phyloP scores from a whole-genome alignment of 2,329 filamentous ascomycete genomes.

The Trichophyton equinum region DNA sequence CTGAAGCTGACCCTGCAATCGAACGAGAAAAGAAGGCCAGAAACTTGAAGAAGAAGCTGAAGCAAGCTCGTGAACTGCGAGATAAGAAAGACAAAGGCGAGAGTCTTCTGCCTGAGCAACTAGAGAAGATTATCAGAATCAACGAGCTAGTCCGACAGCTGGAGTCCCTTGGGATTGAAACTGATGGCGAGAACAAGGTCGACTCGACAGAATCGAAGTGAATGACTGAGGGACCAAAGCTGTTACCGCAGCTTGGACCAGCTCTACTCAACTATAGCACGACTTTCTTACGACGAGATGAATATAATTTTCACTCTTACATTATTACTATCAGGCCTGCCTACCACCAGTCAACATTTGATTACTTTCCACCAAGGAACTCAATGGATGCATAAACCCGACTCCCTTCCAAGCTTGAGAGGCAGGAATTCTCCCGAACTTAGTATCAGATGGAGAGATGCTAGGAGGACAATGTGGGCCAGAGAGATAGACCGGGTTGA shows the following conservation, averaged over 20 bases:
- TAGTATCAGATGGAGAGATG: neutral
- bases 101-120: slow-evolving; percentile 76
- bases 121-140: slow-evolving; percentile 96
- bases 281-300: neutral
- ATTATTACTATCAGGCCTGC: neutral
- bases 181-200: slow-evolving; percentile 54
- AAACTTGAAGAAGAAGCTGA: slow-evolving; percentile 85
- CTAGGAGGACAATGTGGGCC: neutral
- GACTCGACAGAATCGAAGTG: neutral
- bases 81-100: slow-evolving; percentile 84
- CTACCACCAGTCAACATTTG: neutral
- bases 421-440: neutral
- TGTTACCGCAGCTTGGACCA: neutral
- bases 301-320: neutral
- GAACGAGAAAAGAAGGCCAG: slow-evolving; percentile 89
- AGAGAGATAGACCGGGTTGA: neutral
- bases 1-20: slow-evolving; percentile 49
- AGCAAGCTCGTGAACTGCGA: slow-evolving; percentile 80
- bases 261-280: neutral
- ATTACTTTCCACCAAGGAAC: neutral
- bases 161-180: slow-evolving; percentile 70
- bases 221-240: neutral
- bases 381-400: neutral
- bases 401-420: neutral
- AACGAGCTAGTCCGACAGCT: slow-evolving; percentile 84